Evolutionary conservation across 2,329 filamentous ascomycete species (phyloP).

Genomic region (Helotiales sp.): DNA sequence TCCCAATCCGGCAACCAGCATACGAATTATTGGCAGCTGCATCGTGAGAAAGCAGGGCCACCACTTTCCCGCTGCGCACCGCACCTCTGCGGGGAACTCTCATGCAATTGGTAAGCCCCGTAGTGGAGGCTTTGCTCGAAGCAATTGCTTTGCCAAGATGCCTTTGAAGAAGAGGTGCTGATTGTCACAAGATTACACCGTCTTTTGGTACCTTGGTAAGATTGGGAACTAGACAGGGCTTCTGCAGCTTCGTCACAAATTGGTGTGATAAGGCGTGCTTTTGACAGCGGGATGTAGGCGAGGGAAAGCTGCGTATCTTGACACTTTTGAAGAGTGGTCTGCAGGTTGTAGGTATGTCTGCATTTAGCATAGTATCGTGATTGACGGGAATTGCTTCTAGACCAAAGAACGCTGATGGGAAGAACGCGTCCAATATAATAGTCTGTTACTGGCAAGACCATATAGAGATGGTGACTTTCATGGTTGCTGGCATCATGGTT

Average conservation of each 20-base stretch:
- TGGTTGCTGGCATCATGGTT: too few relatives aligned
- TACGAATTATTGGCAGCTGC: neutral
- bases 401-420: too few relatives aligned
- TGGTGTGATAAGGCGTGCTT: slow-evolving; percentile 1
- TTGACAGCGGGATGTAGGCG: neutral
- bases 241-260: neutral
- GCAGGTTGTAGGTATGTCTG: neutral
- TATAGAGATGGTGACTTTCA: neutral
- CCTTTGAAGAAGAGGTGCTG: neutral
- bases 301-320: neutral
- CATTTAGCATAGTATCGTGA: neutral
- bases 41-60: neutral
- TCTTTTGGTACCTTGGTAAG: slow-evolving; percentile 1
- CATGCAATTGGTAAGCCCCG: neutral
- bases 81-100: neutral
- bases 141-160: neutral
- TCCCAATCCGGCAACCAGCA: neutral
- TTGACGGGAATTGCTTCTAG: neutral
- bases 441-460: neutral
- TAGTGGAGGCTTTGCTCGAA: neutral
- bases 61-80: neutral
- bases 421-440: neutral
- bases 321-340: neutral
- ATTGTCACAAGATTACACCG: neutral
- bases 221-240: neutral